A percentile compares a stretch with the other conserved stretches of the same genome.
These are phyloP conservation scores for Collybia sordida DNA, from an alignment of 768 basidiomycete genomes.

Conservation along the genomic window DNA sequence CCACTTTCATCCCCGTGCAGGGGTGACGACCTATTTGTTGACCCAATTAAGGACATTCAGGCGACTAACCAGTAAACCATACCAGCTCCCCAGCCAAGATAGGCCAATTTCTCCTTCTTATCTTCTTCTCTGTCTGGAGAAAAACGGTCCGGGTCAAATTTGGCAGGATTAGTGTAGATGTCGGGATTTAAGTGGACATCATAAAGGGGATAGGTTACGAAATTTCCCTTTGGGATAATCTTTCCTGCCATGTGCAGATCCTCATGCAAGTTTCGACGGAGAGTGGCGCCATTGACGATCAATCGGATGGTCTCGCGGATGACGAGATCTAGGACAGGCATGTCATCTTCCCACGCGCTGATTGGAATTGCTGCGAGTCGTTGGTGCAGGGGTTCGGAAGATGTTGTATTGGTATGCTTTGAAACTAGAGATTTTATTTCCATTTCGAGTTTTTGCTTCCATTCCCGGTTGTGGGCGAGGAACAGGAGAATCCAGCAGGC, in stretches of 20 bases:
- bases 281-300: constrained; percentile 20
- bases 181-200: constrained; percentile 34
- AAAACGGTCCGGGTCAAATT: constrained; percentile 36
- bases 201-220: constrained; percentile 30
- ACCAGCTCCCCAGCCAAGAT: constrained; percentile 42
- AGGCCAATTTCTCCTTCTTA: constrained; percentile 29
- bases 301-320: constrained; percentile 42
- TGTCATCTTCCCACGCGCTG: constrained; percentile 38
- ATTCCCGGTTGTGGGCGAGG: constrained; percentile 29
- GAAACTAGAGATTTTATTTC: constrained; percentile 31
- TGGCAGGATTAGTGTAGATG: constrained; percentile 31
- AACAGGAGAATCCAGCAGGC: constrained; percentile 37
- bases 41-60: not conserved
- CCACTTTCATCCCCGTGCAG: constrained; percentile 36
- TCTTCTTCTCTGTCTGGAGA: constrained; percentile 32
- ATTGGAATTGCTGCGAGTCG: constrained; percentile 34
- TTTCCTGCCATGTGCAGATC: constrained; percentile 26
- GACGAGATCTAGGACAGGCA: constrained; percentile 34
- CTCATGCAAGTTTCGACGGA: constrained; percentile 34
- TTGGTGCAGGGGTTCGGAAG: constrained; percentile 28
- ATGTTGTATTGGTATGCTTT: constrained; percentile 22
- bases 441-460: constrained; percentile 27
- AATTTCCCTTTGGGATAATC: constrained; percentile 29
- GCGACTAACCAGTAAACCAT: constrained; percentile 1
- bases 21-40: constrained; percentile 31